phyloP scores from a whole-genome alignment of 2,329 filamentous ascomycete species.

The Diplodia intermedia region DNA sequence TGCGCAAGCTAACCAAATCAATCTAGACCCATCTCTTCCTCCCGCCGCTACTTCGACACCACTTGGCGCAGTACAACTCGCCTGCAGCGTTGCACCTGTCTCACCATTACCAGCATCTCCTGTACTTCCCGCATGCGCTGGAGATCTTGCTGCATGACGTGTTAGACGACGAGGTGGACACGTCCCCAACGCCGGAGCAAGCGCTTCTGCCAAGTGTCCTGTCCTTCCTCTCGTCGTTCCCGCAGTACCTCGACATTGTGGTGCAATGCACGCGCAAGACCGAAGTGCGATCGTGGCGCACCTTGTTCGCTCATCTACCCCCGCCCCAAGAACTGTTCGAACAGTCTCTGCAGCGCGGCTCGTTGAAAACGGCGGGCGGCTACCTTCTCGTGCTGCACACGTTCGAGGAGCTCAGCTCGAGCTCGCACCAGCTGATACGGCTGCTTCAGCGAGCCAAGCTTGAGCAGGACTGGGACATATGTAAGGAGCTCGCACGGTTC shows the following conservation, averaged over 20 bases:
- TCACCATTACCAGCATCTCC: conserved; percentile 82
- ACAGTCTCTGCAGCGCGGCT: conserved; percentile 82
- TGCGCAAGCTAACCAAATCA: conserved; percentile 33
- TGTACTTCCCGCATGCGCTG: conserved; percentile 91
- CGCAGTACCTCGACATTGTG: conserved; percentile 90
- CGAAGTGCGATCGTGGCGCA: conserved; percentile 92
- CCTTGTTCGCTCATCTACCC: conserved; percentile 88
- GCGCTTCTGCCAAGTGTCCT: conserved; percentile 60
- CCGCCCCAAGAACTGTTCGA: conserved; percentile 92
- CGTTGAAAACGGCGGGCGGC: conserved; percentile 91
- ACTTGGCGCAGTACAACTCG: conserved; percentile 77
- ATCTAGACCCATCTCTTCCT: conserved; percentile 87
- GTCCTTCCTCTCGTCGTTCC: conserved; percentile 63
- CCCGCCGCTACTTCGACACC: conserved; percentile 82
- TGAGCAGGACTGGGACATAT: conserved; percentile 92
- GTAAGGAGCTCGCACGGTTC: conserved; percentile 94
- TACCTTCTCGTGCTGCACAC: conserved; percentile 96
- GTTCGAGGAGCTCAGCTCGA: conserved; percentile 65
- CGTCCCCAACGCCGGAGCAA: conserved; percentile 54
- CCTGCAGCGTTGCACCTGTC: conserved; percentile 81
- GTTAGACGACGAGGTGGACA: conserved; percentile 91
- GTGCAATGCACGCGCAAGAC: conserved; percentile 98
- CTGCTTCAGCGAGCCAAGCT: conserved; percentile 80
- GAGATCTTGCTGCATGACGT: conserved; percentile 93
- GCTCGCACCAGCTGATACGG: conserved; percentile 78